phyloP scores from a whole-genome alignment of 2,329 filamentous ascomycete genomes.

The Ophiocordyceps camponoti-leonardi region DNA sequence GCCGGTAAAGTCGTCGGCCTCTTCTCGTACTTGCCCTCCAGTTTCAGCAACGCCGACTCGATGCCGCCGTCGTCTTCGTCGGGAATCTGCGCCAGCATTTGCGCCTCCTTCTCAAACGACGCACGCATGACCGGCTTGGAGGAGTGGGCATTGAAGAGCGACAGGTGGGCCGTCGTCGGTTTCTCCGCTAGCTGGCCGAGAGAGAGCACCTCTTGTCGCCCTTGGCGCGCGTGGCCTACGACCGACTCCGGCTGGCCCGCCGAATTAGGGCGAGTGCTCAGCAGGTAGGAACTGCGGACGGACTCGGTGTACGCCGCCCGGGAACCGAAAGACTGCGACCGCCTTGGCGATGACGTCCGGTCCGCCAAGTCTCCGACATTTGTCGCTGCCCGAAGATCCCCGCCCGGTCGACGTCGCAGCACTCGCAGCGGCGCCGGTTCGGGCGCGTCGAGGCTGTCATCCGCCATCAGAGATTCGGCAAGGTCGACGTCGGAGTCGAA shows the following conservation, averaged over 20 bases:
- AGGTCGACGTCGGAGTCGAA: slow-evolving; percentile 44
- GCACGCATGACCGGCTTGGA: slow-evolving; percentile 46
- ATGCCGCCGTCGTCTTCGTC: slow-evolving; percentile 70
- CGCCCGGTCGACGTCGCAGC: slow-evolving; percentile 56
- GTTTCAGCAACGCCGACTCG: slow-evolving; percentile 78
- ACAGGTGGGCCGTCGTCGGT: slow-evolving; percentile 26
- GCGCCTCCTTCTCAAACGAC: slow-evolving; percentile 79
- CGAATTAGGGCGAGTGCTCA: slow-evolving; percentile 17
- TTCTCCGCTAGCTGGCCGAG: slow-evolving; percentile 39
- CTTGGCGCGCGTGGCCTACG: slow-evolving; percentile 7
- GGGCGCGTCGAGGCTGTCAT: slow-evolving; percentile 18
- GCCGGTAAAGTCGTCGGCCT: slow-evolving; percentile 21
- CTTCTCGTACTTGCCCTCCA: slow-evolving; percentile 71
- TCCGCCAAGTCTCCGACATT: slow-evolving; percentile 44
- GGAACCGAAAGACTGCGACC: slow-evolving; percentile 41
- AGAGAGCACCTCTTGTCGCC: slow-evolving; percentile 32
- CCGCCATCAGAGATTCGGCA: slow-evolving; percentile 26
- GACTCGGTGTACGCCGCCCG: slow-evolving; percentile 44
- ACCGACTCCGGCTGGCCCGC: slow-evolving; percentile 8
- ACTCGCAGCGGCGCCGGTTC: slow-evolving; percentile 39
- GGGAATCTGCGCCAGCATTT: slow-evolving; percentile 72
- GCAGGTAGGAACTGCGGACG: slow-evolving; percentile 37
- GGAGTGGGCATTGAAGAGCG: slow-evolving; percentile 43
- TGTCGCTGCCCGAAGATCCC: slow-evolving; percentile 52
- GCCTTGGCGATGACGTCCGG: slow-evolving; percentile 22